A percentile compares a stretch with the other conserved stretches of the same genome.
phyloP scores from a whole-genome alignment of 2,329 filamentous ascomycete species.

The Beauveria medogensis region DNA sequence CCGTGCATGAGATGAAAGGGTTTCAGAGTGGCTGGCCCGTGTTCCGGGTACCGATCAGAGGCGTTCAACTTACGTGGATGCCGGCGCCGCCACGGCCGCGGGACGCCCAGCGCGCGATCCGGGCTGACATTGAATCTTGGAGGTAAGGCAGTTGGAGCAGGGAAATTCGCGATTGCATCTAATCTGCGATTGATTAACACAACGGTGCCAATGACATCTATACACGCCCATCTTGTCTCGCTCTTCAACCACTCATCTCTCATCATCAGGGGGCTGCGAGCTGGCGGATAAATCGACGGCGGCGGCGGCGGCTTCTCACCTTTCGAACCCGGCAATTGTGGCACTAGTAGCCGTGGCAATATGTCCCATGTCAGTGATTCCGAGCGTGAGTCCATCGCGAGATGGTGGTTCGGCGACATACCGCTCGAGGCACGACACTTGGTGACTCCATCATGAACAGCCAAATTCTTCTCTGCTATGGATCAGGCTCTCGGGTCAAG shows the following conservation, averaged over 20 bases:
- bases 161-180: conserved; percentile 16
- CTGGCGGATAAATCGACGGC: too few species aligned
- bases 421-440: conserved; percentile 11
- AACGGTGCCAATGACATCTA: not conserved
- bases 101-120: conserved; percentile 7
- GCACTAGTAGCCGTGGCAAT: not conserved
- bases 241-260: not conserved
- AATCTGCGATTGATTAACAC: conserved; percentile 10
- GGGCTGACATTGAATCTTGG: conserved; percentile 15
- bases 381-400: not conserved
- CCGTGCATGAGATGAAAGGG: not conserved
- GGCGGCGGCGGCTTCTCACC: not conserved
- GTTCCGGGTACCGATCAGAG: not conserved
- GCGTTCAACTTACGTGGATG: not conserved
- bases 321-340: conserved; percentile 12
- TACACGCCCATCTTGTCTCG: not conserved
- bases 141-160: conserved; percentile 18
- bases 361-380: not conserved
- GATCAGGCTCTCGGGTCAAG: not conserved
- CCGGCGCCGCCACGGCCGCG: conserved; percentile 2
- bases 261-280: not conserved
- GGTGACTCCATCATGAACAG: conserved; percentile 6
- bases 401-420: not conserved
- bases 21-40: not conserved
- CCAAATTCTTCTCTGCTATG: not conserved